phyloP scores from a whole-genome alignment of 768 basidiomycete species.

The Gymnopilus dilepis region DNA sequence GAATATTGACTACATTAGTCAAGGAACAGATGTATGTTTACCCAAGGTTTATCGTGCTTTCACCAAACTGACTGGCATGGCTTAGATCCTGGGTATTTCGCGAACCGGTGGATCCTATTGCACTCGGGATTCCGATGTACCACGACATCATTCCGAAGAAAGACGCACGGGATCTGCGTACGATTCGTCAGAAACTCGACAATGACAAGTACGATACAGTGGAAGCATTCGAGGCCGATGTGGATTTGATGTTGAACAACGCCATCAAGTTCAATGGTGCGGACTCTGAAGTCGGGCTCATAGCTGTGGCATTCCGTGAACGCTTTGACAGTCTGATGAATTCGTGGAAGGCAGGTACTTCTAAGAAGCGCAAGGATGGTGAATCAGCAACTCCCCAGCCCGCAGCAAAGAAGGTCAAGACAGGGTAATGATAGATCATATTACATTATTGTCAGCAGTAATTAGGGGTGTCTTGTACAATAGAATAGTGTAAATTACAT shows the following conservation, averaged over 20 bases:
- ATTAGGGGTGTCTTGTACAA: slow-evolving; percentile 30
- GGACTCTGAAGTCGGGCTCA: slow-evolving; percentile 77
- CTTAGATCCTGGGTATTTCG: slow-evolving; percentile 78
- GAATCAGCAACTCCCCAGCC: slow-evolving; percentile 69
- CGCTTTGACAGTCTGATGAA: slow-evolving; percentile 60
- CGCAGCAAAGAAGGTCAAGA: slow-evolving; percentile 65
- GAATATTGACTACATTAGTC: slow-evolving; percentile 68
- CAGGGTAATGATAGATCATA: slow-evolving; percentile 40
- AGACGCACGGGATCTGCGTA: slow-evolving; percentile 85
- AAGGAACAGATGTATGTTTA: slow-evolving; percentile 67
- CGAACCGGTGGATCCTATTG: slow-evolving; percentile 88
- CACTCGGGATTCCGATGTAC: slow-evolving; percentile 85
- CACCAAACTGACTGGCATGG: slow-evolving; percentile 8
- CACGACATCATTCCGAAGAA: slow-evolving; percentile 84
- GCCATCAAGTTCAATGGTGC: slow-evolving; percentile 88
- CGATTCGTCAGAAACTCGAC: slow-evolving; percentile 83
- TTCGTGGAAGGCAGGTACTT: slow-evolving; percentile 49
- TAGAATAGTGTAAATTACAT: slow-evolving; percentile 28
- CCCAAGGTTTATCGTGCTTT: not conserved
- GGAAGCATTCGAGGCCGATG: slow-evolving; percentile 83
- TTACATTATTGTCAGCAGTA: slow-evolving; percentile 21
- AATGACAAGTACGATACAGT: slow-evolving; percentile 80
- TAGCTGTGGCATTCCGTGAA: slow-evolving; percentile 55
- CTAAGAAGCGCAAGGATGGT: slow-evolving; percentile 79
- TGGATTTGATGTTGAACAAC: slow-evolving; percentile 88